A percentile compares a stretch with the other conserved stretches of the same genome.
These are phyloP conservation scores for Cicer pinnatifidum DNA, from an alignment of 306 rosid species.

Conservation along the genomic window DNA sequence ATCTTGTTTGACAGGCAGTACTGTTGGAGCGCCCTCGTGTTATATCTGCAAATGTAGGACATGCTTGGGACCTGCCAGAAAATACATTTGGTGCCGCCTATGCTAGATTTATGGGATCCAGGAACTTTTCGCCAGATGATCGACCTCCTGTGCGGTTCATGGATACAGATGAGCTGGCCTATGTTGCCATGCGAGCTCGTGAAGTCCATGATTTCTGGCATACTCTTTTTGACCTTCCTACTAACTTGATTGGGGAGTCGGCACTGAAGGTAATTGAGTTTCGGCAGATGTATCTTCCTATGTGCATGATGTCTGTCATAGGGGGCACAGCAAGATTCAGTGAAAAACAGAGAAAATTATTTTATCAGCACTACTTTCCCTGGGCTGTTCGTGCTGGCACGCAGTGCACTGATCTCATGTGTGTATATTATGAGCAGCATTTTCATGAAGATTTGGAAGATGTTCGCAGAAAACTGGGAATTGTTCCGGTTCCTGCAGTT, in stretches of 20 bases:
- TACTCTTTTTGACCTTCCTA: slow-evolving; percentile 82
- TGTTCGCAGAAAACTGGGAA: slow-evolving; percentile 74
- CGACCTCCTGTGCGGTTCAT: slow-evolving; percentile 91
- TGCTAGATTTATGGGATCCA: slow-evolving; percentile 94
- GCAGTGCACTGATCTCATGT: slow-evolving; percentile 84
- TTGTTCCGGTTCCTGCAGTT: slow-evolving; percentile 66
- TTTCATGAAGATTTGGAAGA: slow-evolving; percentile 83
- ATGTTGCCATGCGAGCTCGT: slow-evolving; percentile 86
- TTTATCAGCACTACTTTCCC: slow-evolving; percentile 83
- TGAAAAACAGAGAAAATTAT: slow-evolving; percentile 75
- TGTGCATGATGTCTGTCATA: slow-evolving; percentile 72
- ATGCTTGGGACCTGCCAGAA: slow-evolving; percentile 81
- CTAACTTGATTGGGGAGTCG: slow-evolving; percentile 90
- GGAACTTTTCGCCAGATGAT: slow-evolving; percentile 95
- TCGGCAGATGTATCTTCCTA: slow-evolving; percentile 87
- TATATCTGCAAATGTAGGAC: slow-evolving; percentile 69
- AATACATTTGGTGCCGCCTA: slow-evolving; percentile 91
- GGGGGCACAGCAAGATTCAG: slow-evolving; percentile 81
- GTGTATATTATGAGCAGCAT: slow-evolving; percentile 80
- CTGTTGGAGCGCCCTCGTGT: slow-evolving; percentile 76
- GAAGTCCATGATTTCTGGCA: slow-evolving; percentile 98
- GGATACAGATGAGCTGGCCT: slow-evolving; percentile 83
- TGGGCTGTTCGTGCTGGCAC: slow-evolving; percentile 88
- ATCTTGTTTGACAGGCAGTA: slow-evolving; percentile 57
- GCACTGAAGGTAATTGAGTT: slow-evolving; percentile 89